Base-by-base conservation (phyloP, 345 rosid genomes). In the Eucalyptus rudis region DNA sequence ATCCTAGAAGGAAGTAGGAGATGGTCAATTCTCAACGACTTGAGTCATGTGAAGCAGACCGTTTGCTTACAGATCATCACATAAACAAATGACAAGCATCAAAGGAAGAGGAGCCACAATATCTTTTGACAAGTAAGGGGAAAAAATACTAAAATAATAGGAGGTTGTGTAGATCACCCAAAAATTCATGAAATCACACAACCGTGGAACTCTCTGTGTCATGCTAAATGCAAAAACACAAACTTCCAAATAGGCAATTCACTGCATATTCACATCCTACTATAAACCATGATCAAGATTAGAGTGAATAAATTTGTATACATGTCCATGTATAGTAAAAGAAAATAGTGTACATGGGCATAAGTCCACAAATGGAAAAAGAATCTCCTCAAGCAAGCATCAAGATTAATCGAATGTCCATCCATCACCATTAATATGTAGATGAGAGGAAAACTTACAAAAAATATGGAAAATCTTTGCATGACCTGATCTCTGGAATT, bases 391-490 rank as follows among this genome's bases (percentile, higher is more conserved):
- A 31, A 68, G 0, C 9, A 62, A 62, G 71, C 71, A 29, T 62
- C 19, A 62, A 13, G 71, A 62, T 31, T 51, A 84, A 84, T 84
- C 22, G 0, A 45, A 24, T 12, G 52, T 25, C 54, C 52, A 47
- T 2, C 27, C 13, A 84, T 45, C 56, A 47, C 8, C 44, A 62
- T 54, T 54, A 54, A 54, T 8, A 54, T 54, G 58, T 54, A 54
- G 58, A 54, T 17, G 36, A 88, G 49, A 43, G 56, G 4, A 45
- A 86, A 8, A 86, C 98, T 96, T 90, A 97, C 99, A 97, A 94
- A 91, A 97, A 96, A 90, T 93, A 97, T 9, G 97, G 99, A 89
- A 97, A 97, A 89, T 96, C 95, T 89, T 92, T 90, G 98, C 96
- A 95, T n/a, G 99, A 93, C 89, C 91, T 94, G 90, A 97, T 95